Evolutionary conservation across 768 basidiomycete species (phyloP), one percentile per base, ranked within the genome.

Genomic region (Calocera cornea): DNA sequence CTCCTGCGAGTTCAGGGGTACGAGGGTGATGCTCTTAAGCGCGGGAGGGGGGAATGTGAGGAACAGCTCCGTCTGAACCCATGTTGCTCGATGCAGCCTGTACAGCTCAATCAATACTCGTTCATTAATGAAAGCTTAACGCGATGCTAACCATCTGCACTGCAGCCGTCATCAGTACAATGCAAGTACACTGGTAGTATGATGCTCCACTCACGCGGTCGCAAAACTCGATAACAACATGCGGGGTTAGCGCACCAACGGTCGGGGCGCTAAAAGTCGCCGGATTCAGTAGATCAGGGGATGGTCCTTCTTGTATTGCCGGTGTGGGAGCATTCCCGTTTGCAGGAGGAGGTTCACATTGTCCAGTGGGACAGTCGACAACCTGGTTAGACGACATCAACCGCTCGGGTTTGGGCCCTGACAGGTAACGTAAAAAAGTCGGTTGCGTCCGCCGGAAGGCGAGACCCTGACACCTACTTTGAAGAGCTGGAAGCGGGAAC

Each of bases 51-150:
- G 89, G 76, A 97, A 97, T 0, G 95, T 97, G 38, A 95, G 77
- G 71, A 94, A 83, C 17, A 97, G 81, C 72, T 97, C 95, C 0
- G 94, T 97, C 69, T 91, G 89, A n/a, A 87, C 83, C 95, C 95
- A 97, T 12, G 85, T 86, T 34, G 95, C 94, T 72, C 94, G 83
- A 72, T 95, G 93, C 41, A 94, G 82, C 94, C 94, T 95, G 73
- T 36, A 64, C 64, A 41, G 66, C 54, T 29, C 40, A 54, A 41
- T 33, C 65, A 19, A 34, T 12, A 67, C 40, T 65, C 19, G n/a
- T n/a, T 68, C 47, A n/a, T n/a, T n/a, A 38, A 38, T 40, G 16
- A 31, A 31, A n/a, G 34, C 67, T 67, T 40, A 49, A 66, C 27
- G 34, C 31, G 24, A 65, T n/a, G 68, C 83, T 74, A 74, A 90